Evolutionary conservation across 352 stramenopile genomes (phyloP).

Genomic region (Sclerospora graminicola): DNA sequence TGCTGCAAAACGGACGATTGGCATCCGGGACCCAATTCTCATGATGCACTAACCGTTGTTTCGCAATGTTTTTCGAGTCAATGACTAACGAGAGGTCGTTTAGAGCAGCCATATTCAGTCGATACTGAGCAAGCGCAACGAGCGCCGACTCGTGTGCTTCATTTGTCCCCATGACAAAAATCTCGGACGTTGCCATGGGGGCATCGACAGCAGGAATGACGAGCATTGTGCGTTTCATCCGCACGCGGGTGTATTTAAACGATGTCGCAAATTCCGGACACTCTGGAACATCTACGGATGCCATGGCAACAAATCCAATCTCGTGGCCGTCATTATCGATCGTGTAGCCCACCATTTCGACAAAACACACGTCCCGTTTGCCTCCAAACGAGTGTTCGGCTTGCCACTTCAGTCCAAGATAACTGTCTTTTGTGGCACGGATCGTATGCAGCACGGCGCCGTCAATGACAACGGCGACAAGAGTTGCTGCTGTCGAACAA

Average conservation of each 20-base stretch:
- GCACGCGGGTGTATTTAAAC: slow-evolving; percentile 26
- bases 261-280: slow-evolving; percentile 14
- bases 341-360: slow-evolving; percentile 44
- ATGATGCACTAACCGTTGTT: slow-evolving; percentile 19
- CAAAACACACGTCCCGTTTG: slow-evolving; percentile 33
- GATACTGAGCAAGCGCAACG: slow-evolving; percentile 27
- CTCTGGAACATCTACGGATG: no score
- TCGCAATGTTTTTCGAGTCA: slow-evolving; percentile 38
- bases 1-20: slow-evolving; percentile 17
- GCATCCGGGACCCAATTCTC: slow-evolving; percentile 31
- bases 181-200: slow-evolving; percentile 23
- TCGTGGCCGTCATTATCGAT: neutral
- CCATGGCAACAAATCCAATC: no score
- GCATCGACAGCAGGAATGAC: slow-evolving; percentile 19
- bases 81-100: slow-evolving; percentile 49
- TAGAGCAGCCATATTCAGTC: slow-evolving; percentile 34
- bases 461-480: slow-evolving; percentile 33
- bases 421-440: slow-evolving; percentile 23
- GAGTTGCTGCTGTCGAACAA: slow-evolving; percentile 34
- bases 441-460: slow-evolving; percentile 31
- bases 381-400: slow-evolving; percentile 19
- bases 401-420: slow-evolving; percentile 44
- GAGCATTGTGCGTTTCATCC: slow-evolving; percentile 39
- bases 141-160: slow-evolving; percentile 28
- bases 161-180: slow-evolving; percentile 32